phyloP scores from a whole-genome alignment of 2,329 filamentous ascomycete species.

The Microthyrium microscopicum region DNA sequence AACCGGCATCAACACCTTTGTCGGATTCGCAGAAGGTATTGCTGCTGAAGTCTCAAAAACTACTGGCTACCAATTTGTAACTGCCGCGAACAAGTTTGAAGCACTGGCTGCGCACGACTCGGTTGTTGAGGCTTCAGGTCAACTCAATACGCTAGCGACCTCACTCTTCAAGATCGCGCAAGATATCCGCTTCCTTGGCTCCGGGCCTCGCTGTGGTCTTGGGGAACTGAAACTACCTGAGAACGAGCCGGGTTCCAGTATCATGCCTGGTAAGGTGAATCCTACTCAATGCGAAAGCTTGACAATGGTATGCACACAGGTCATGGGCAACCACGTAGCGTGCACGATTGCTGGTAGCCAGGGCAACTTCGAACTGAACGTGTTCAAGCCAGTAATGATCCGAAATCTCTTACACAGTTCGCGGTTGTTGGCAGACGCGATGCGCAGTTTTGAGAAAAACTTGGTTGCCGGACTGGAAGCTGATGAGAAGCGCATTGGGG shows the following conservation, averaged over 20 bases:
- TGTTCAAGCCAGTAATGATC: constrained; percentile 96
- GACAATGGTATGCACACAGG: constrained; percentile 94
- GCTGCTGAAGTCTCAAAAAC: constrained; percentile 81
- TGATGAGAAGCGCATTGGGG: constrained; percentile 81
- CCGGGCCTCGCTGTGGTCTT: constrained; percentile 85
- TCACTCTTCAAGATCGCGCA: constrained; percentile 97
- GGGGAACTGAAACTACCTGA: constrained; percentile 87
- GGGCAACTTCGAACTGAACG: constrained; percentile 97
- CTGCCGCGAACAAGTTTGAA: constrained; percentile 98
- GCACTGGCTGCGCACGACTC: constrained; percentile 90
- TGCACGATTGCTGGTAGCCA: constrained; percentile 90
- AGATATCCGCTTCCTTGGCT: constrained; percentile 93
- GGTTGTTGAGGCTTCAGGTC: constrained; percentile 82
- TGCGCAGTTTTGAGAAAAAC: constrained; percentile 91
- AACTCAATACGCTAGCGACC: constrained; percentile 78
- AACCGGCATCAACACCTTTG: constrained; percentile 93
- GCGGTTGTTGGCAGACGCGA: constrained; percentile 75
- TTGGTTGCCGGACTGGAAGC: constrained; percentile 75
- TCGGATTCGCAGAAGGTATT: constrained; percentile 86
- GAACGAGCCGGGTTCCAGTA: constrained; percentile 93
- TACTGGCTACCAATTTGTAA: constrained; percentile 86
- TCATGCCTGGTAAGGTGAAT: constrained; percentile 99
- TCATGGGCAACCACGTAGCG: constrained; percentile 93
- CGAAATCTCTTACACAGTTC: constrained; percentile 87
- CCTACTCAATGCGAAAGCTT: constrained; percentile 95